Evolutionary conservation across 108 stramenopile genomes (phyloP), one percentile per base, ranked within the genome.

Genomic region (Stephanodiscus minutulus): DNA sequence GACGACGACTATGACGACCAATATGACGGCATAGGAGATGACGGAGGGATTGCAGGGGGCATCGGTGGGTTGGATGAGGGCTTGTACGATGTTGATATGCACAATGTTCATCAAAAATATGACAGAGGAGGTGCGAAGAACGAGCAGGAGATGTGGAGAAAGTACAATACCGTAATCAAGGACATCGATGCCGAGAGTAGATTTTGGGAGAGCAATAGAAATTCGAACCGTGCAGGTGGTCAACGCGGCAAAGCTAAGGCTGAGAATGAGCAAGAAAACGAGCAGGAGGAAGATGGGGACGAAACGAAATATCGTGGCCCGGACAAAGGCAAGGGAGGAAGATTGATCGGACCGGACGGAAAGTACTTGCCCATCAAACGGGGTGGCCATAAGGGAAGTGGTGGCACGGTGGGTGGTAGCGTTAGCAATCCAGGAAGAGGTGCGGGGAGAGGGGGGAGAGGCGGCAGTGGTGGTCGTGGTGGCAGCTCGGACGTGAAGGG

Each of bases 1-100:
- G 66, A 93, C 61, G 93, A 94, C 68, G 93, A 94, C 47, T 91
- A 94, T 54, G 90, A 94, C 60, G 93, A 94, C 79, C 90, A 94
- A 74, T 91, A 91, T 47, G 90, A 94, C 76, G 93, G 86, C 2
- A 60, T 86, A 17, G 88, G 87, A 29, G 83, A 76, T 52, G 73
- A 82, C 29, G 84, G 83, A 49, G 89, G 73, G 10, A 65, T 76
- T 6, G 90, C 85, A 53, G 85, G 79, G 78, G 83, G 63, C 13
- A 61, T 60, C 28, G 80, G 77, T 37, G 79, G 78, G 13, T 53
- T 77, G 20, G 75, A 83, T 64, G 71, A 66, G 28, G 75, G 82
- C 10, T 63, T 79, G 55, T 85, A 90, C 49, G 85, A 89, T 76
- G 69, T 84, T 24, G 88, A 91, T 39, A 81, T 84, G 41, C 85